These are phyloP conservation scores for Sarocladiaceae sp. DNA, from an alignment of 2,329 filamentous ascomycete genomes.

Conservation along the genomic window DNA sequence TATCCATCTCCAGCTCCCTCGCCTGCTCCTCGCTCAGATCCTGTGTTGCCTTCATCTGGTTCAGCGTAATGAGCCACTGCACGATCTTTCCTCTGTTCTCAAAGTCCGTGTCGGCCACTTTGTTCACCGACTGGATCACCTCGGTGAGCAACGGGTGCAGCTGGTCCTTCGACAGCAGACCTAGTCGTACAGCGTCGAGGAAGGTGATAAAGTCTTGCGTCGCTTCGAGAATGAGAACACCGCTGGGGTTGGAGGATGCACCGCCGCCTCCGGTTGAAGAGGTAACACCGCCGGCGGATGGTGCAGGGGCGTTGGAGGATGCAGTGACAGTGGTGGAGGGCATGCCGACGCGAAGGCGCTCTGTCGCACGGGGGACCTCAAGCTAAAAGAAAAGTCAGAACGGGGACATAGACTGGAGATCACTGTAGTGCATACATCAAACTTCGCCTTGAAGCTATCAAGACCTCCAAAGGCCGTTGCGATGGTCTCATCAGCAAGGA, in stretches of 20 bases:
- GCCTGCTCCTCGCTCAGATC: constrained; percentile 83
- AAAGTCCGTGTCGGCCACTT: constrained; percentile 92
- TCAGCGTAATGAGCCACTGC: constrained; percentile 94
- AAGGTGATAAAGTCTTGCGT: constrained; percentile 99
- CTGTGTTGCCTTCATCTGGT: constrained; percentile 95
- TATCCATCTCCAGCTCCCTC: constrained; percentile 84
- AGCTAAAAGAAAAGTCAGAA: constrained; percentile 47
- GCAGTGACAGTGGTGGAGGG: constrained; percentile 71
- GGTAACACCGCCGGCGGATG: constrained; percentile 31
- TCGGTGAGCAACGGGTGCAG: constrained; percentile 93
- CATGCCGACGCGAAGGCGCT: constrained; percentile 85
- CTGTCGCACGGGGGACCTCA: constrained; percentile 88
- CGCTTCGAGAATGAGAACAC: constrained; percentile 73
- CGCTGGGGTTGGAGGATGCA: constrained; percentile 43
- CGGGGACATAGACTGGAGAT: not conserved
- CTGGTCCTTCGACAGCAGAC: constrained; percentile 88
- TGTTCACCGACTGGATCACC: constrained; percentile 94
- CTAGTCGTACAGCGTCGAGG: constrained; percentile 87
- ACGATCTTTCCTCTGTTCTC: constrained; percentile 96
- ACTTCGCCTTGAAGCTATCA: constrained; percentile 84
- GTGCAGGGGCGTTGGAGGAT: constrained; percentile 34
- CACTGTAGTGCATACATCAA: constrained; percentile 61
- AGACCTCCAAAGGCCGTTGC: constrained; percentile 79
- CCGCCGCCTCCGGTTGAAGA: constrained; percentile 15
- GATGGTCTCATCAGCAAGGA: constrained; percentile 86